Evolutionary conservation across 2,329 filamentous ascomycete genomes (phyloP).

Genomic region (Epichloe gansuensis): DNA sequence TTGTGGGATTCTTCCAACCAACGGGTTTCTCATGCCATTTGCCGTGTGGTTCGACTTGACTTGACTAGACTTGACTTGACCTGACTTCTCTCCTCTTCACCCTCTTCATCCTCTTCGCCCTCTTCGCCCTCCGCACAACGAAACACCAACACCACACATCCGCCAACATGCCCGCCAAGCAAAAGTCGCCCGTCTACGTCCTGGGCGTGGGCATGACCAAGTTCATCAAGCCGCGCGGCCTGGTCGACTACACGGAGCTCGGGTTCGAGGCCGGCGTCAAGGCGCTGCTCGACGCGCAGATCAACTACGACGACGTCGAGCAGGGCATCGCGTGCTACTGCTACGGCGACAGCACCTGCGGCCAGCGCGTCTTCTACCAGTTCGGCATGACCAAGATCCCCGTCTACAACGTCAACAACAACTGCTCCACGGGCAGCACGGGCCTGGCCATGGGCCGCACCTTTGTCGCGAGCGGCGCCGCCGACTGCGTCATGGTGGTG

Average conservation of each 20-base stretch:
- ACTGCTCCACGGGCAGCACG: slow-evolving; percentile 91
- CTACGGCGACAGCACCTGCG: slow-evolving; percentile 90
- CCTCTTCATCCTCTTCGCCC: background rate
- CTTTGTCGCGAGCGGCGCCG: slow-evolving; percentile 65
- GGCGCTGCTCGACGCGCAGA: slow-evolving; percentile 72
- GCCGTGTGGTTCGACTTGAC: too few species aligned
- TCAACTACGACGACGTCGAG: slow-evolving; percentile 94
- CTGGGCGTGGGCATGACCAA: slow-evolving; percentile 98
- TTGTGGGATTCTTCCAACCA: too few species aligned
- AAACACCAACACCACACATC: background rate
- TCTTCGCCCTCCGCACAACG: background rate
- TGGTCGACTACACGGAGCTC: slow-evolving; percentile 88
- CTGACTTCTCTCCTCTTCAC: too few species aligned
- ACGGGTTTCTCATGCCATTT: too few species aligned
- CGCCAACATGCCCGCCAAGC: slow-evolving; percentile 34
- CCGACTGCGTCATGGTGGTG: slow-evolving; percentile 81
- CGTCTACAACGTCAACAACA: slow-evolving; percentile 98
- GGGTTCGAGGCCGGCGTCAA: slow-evolving; percentile 89
- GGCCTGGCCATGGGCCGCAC: slow-evolving; percentile 75
- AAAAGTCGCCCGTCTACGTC: slow-evolving; percentile 59
- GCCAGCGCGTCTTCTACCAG: slow-evolving; percentile 96
- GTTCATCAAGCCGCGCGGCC: slow-evolving; percentile 93
- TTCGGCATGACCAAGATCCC: slow-evolving; percentile 96
- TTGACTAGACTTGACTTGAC: too few species aligned
- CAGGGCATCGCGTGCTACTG: slow-evolving; percentile 96